Percentiles rank a stretch among this genome's conserved stretches.
Evolutionary conservation across 805 yeast genomes (phyloP).

Genomic region (Hanseniaspora meyeri): DNA sequence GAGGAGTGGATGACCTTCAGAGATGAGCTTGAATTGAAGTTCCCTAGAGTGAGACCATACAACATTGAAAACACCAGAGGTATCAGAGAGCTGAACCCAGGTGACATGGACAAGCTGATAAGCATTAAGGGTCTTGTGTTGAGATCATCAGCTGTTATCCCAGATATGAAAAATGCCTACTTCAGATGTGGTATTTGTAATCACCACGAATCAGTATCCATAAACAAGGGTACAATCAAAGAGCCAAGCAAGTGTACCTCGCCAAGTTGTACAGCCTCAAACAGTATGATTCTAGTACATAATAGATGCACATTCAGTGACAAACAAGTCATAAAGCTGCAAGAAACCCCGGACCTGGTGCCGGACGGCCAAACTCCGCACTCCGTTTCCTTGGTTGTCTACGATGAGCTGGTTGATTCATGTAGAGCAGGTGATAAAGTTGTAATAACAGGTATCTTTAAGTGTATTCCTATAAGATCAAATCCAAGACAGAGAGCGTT

Average conservation of each 20-base stretch:
- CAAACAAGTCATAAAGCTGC: constrained; percentile 85
- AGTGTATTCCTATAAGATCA: constrained; percentile 82
- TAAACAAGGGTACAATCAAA: constrained; percentile 85
- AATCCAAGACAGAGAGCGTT: constrained; percentile 75
- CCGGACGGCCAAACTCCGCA: constrained; percentile 99
- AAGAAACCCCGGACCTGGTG: constrained; percentile 90
- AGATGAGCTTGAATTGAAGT: constrained; percentile 61
- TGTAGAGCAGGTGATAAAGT: constrained; percentile 94
- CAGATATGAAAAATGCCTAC: constrained; percentile 95
- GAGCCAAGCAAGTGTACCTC: constrained; percentile 94
- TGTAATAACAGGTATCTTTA: constrained; percentile 88
- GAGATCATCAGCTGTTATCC: constrained; percentile 80
- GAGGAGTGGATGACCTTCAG: constrained; percentile 34
- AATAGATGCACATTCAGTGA: constrained; percentile 89
- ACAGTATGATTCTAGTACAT: constrained; percentile 83
- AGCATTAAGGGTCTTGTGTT: constrained; percentile 82
- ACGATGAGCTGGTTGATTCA: constrained; percentile 88
- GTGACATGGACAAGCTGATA: constrained; percentile 86
- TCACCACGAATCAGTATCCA: constrained; percentile 81
- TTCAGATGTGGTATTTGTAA: constrained; percentile 92
- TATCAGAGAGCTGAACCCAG: constrained; percentile 86
- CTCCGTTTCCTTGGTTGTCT: constrained; percentile 82
- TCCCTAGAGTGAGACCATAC: constrained; percentile 82
- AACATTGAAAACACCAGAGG: constrained; percentile 64
- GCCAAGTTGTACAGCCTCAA: constrained; percentile 63